Percentiles rank a stretch among this genome's conserved stretches.
Evolutionary conservation across 2,329 filamentous ascomycete species (phyloP).

Genomic region (Lanzia echinophila): DNA sequence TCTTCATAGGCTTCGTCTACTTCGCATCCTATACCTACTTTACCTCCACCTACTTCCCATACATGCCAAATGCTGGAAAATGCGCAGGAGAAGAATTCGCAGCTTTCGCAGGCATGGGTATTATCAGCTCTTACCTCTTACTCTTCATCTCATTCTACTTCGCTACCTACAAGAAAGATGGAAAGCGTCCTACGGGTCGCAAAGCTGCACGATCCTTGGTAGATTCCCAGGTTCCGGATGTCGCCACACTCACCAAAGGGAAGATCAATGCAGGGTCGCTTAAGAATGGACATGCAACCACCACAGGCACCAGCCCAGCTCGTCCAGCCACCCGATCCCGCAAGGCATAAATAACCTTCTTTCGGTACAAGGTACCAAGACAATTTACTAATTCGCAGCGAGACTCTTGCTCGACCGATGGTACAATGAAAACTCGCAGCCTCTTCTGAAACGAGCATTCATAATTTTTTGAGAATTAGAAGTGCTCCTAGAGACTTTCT

Average conservation of each 20-base stretch:
- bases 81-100: slow-evolving; percentile 97
- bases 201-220: slow-evolving; percentile 55
- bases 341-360: slow-evolving; percentile 26
- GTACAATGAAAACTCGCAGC: background rate
- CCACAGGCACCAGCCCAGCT: slow-evolving; percentile 24
- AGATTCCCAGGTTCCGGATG: slow-evolving; percentile 29
- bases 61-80: slow-evolving; percentile 74
- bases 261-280: slow-evolving; percentile 43
- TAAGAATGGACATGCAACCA: slow-evolving; percentile 42
- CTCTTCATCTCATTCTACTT: slow-evolving; percentile 99
- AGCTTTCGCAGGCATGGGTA: slow-evolving; percentile 83
- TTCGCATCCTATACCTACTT: slow-evolving; percentile 99
- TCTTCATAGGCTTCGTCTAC: slow-evolving; percentile 80
- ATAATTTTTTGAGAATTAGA: background rate
- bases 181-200: slow-evolving; percentile 73
- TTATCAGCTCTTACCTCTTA: slow-evolving; percentile 89
- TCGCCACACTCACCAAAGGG: slow-evolving; percentile 27
- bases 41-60: slow-evolving; percentile 79
- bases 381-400: background rate
- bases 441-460: background rate
- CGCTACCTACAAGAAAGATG: slow-evolving; percentile 86
- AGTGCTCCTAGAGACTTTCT: background rate
- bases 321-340: slow-evolving; percentile 29
- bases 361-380: background rate
- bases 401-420: background rate